phyloP scores from a whole-genome alignment of 441 rosid genomes.

The Rhodomyrtus psidioides region DNA sequence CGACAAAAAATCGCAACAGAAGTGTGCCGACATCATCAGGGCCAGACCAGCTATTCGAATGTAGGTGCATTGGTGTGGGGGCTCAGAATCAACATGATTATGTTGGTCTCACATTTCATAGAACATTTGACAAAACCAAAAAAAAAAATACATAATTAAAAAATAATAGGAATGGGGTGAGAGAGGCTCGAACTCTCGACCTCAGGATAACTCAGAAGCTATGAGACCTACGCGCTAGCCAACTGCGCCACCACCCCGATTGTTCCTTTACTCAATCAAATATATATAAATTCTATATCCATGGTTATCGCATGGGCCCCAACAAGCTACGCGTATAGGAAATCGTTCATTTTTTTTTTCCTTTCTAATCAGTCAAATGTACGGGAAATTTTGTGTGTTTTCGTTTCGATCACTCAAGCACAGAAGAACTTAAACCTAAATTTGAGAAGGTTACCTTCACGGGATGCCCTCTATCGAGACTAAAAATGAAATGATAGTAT shows the following conservation, averaged over 20 bases:
- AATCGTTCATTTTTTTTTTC: neutral
- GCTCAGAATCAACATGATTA: too few species aligned
- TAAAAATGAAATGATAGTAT: neutral
- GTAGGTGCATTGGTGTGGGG: too few species aligned
- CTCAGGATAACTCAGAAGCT: constrained; percentile 46
- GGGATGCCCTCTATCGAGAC: neutral
- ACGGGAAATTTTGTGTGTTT: too few species aligned
- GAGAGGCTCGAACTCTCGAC: constrained; percentile 97
- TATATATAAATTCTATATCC: too few species aligned
- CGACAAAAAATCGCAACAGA: neutral
- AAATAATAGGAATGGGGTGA: constrained; percentile 28
- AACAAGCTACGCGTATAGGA: neutral
- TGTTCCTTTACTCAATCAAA: neutral
- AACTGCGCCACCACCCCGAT: neutral
- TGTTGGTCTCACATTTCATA: neutral
- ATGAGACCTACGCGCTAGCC: constrained; percentile 5
- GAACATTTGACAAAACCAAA: neutral
- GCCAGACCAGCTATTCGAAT: neutral
- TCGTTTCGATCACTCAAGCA: neutral
- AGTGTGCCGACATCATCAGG: neutral
- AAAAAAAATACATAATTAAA: too few species aligned
- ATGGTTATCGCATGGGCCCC: too few species aligned
- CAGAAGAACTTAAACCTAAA: neutral
- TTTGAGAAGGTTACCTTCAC: neutral
- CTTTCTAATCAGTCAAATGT: neutral